Base-by-base conservation (phyloP, 2,329 filamentous ascomycete genomes). In the Magnaporthiopsis poae region DNA sequence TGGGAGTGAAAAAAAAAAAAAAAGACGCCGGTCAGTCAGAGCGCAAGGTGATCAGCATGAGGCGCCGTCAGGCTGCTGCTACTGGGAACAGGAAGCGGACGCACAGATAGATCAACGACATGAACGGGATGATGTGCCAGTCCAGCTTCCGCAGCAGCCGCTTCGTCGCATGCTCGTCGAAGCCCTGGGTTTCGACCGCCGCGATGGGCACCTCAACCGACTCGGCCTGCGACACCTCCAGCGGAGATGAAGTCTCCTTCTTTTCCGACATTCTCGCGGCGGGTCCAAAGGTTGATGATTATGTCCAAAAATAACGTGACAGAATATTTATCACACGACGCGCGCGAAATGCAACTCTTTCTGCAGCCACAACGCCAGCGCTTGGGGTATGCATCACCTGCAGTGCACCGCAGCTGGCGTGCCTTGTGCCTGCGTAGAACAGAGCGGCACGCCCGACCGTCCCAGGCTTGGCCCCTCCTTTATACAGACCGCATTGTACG, bases 111-210 rank as follows among this genome's bases (percentile, higher is more conserved):
- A 65, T 65, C n/a, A 65, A 29, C 13, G 64, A 87, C 71, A 87
- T 78, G 69, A 87, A 74, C 5, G 80, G 80, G 78, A 81, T 80
- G 59, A 82, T 66, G 68, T 80, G 75, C 68, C 72, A 72, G 71
- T 82, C 80, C 65, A 82, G 81, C 71, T 82, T 82, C 64, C 77
- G 73, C 67, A 81, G 69, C 56, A 81, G 71, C 60, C 70, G 75
- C 68, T 72, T 77, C 13, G 64, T 65, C 13, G 33, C 64, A 18
- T 61, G 39, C 35, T 27, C n/a, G 35, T 65, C 64, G 35, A 61
- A 65, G 13, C 64, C 64, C 25, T 65, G 64, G 59, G 56, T 15
- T 25, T 65, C 64, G n/a, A 27, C 59, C 5, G 35, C 25, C 1
- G 18, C 29, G 13, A 31, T 36, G 21, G 64, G 13, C 31, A 52